These are phyloP conservation scores for Russula virescens DNA, from an alignment of 768 basidiomycete species.

Conservation along the genomic window DNA sequence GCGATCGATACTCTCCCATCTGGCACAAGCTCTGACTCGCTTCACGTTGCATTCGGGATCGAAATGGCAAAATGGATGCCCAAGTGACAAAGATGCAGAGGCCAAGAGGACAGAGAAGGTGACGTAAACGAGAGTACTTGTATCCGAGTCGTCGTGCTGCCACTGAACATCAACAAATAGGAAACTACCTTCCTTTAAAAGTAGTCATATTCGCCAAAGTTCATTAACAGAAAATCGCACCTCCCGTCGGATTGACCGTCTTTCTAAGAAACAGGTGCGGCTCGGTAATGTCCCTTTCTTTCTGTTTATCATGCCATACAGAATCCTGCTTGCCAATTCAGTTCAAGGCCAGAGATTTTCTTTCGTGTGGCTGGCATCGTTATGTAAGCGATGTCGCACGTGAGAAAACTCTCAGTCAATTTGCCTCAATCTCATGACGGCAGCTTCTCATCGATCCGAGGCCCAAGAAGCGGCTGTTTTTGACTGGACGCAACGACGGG, in stretches of 20 bases:
- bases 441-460: constrained; percentile 5
- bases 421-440: neutral
- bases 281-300: too few relatives aligned
- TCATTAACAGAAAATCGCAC: neutral
- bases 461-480: neutral
- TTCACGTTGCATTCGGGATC: too few relatives aligned
- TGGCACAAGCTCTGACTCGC: neutral
- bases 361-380: too few relatives aligned
- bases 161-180: neutral
- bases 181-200: neutral
- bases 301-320: too few relatives aligned
- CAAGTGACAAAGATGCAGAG: neutral
- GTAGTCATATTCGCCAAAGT: too few relatives aligned
- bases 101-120: neutral
- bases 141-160: too few relatives aligned
- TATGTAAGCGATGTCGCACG: too few relatives aligned
- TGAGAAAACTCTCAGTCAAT: too few relatives aligned
- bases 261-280: too few relatives aligned
- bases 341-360: too few relatives aligned
- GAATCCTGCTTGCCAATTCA: too few relatives aligned
- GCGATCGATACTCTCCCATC: neutral
- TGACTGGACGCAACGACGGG: neutral
- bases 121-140: neutral
- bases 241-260: too few relatives aligned
- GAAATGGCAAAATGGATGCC: neutral